Evolutionary conservation across 2,329 filamentous ascomycete species (phyloP), one percentile per base, ranked within the genome.

Genomic region (Coniochaeta sp.): DNA sequence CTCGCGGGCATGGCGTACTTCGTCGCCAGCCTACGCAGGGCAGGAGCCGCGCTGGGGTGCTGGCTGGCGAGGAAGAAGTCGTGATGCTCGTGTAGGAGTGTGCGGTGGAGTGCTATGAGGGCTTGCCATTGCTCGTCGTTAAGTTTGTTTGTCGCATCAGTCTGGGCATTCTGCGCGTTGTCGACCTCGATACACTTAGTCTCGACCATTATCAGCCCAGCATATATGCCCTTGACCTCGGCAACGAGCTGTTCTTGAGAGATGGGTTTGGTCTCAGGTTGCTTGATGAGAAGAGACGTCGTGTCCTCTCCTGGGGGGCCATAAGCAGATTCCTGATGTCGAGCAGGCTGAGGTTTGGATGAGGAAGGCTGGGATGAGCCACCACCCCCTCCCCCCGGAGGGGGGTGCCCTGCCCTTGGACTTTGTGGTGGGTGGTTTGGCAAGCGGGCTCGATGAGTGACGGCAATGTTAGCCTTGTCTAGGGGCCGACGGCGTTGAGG

Each of bases 1-100:
- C 92, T 75, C 0, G 89, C 90, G 0, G 92, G 91, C 89, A 97
- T 96, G 0, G 84, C 83, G 59, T 96, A 96, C 55, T 94, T 94
- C 0, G 79, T 78, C 0, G 91, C 86, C 0, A 96, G 67, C 0
- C 81, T 73, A 3, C 80, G 77, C 0, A 97, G 65, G 0, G 85
- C 81, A 0, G 76, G 75, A 22, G 78, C 87, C 0, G 90, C 89
- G 0, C 85, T 86, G 0, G 90, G 91, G 61, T 97, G 91, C 58
- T 96, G 91, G 0, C 83, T 88, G 0, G 91, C 91, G 1, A 96
- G 72, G 53, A 96, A 91, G 60, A 92, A 92, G 55, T 92, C 89
- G 53, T 91, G 86, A 52, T 92, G 87, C 54, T 95, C 89, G 56
- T 94, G 83, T 0, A 96, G 70, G 0, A 95, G 65, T 0, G 89